phyloP scores from a whole-genome alignment of 345 rosid species.

The Excoecaria agallocha region DNA sequence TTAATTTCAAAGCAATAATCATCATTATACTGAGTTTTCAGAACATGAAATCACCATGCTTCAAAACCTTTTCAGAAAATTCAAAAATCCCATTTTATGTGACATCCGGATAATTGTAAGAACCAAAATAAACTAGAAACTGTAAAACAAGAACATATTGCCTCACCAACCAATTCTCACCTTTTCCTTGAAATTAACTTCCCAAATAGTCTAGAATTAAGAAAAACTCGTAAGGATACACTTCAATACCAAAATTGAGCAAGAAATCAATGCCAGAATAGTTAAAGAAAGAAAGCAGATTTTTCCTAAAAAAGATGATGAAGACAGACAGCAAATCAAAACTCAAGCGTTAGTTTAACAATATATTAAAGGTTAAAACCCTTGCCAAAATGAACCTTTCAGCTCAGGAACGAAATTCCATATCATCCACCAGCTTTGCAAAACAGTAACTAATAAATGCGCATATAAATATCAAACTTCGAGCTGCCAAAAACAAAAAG shows the following conservation, averaged over 20 bases:
- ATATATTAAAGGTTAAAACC: background rate
- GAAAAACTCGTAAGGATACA: background rate
- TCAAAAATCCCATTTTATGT: background rate
- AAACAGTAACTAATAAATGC: background rate
- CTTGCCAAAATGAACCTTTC: background rate
- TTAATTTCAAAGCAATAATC: background rate
- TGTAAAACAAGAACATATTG: background rate
- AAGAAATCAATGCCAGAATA: background rate
- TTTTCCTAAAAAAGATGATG: background rate
- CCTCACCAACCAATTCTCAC: background rate
- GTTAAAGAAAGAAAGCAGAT: background rate
- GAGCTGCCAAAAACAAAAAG: background rate
- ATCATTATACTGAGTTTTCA: background rate
- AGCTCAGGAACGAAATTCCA: background rate
- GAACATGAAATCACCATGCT: background rate
- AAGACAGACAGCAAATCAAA: background rate
- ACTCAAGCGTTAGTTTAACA: background rate
- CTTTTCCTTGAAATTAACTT: background rate
- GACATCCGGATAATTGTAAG: background rate
- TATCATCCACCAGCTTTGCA: background rate
- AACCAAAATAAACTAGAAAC: background rate
- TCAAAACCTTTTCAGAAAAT: background rate
- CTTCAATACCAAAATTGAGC: background rate
- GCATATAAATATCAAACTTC: background rate
- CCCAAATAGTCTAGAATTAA: background rate